phyloP scores from a whole-genome alignment of 2,329 filamentous ascomycete genomes.

The Endoconidiophora polonica region DNA sequence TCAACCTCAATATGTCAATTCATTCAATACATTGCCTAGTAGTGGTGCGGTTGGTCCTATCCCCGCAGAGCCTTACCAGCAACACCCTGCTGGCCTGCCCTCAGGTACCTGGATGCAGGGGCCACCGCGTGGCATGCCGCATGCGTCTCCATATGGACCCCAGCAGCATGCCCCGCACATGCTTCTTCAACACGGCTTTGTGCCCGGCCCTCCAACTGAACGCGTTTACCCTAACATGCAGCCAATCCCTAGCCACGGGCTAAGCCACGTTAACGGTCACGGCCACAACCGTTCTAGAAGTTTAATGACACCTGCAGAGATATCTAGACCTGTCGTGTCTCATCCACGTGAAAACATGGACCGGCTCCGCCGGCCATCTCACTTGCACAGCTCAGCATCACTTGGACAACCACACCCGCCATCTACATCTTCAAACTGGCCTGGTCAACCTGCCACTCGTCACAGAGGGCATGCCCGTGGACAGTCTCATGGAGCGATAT shows the following conservation, averaged over 20 bases:
- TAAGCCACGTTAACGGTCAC: not conserved
- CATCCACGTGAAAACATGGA: slow-evolving; percentile 11
- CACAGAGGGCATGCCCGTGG: slow-evolving; percentile 7
- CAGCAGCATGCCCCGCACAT: not conserved
- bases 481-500: slow-evolving; percentile 8
- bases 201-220: not conserved
- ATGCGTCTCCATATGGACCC: not conserved
- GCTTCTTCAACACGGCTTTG: not conserved
- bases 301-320: slow-evolving; percentile 11
- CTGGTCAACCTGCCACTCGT: not conserved
- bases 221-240: not conserved
- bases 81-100: not conserved
- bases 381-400: not conserved
- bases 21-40: slow-evolving; percentile 3
- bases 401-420: not conserved
- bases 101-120: not conserved
- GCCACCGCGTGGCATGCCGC: not conserved
- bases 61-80: slow-evolving; percentile 3
- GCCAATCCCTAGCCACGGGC: not conserved
- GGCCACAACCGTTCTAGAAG: slow-evolving; percentile 10
- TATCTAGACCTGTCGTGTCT: slow-evolving; percentile 6
- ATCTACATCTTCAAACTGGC: not conserved
- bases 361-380: slow-evolving; percentile 9
- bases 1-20: slow-evolving; percentile 1
- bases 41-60: slow-evolving; percentile 1